Conservation (phyloP, 306 rosid species). For the Malus sieversii region DNA sequence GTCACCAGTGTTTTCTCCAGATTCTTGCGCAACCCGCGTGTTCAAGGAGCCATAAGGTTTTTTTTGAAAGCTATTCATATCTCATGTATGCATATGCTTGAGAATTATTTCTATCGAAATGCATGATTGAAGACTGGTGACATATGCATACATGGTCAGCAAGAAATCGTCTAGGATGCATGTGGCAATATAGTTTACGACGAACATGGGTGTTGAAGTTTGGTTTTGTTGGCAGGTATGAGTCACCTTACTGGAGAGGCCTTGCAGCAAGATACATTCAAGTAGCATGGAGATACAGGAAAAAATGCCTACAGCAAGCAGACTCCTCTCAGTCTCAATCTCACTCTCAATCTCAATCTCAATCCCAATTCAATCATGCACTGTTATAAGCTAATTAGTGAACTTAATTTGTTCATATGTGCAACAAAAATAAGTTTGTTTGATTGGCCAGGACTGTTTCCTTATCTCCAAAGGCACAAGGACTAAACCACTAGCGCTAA, state of each 20-base stretch:
- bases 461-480: no score
- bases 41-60: constrained; percentile 82
- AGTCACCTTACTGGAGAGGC: constrained; percentile 71
- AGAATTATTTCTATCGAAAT: background rate
- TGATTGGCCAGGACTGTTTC: no score
- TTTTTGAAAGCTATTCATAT: background rate
- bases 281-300: constrained; percentile 72
- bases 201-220: background rate
- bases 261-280: constrained; percentile 60
- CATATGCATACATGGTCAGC: background rate
- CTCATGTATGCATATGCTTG: background rate
- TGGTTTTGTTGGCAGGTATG: constrained; percentile 37
- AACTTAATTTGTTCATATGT: no score
- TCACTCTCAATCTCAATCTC: background rate
- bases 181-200: background rate
- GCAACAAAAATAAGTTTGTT: no score
- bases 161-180: background rate
- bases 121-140: background rate
- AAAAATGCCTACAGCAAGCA: constrained; percentile 41
- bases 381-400: background rate
- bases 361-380: background rate
- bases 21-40: constrained; percentile 57
- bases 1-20: constrained; percentile 71
- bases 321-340: constrained; percentile 15
- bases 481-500: no score